Conservation (phyloP, 2,329 filamentous ascomycete genomes). For the Aureobasidium sp. region DNA sequence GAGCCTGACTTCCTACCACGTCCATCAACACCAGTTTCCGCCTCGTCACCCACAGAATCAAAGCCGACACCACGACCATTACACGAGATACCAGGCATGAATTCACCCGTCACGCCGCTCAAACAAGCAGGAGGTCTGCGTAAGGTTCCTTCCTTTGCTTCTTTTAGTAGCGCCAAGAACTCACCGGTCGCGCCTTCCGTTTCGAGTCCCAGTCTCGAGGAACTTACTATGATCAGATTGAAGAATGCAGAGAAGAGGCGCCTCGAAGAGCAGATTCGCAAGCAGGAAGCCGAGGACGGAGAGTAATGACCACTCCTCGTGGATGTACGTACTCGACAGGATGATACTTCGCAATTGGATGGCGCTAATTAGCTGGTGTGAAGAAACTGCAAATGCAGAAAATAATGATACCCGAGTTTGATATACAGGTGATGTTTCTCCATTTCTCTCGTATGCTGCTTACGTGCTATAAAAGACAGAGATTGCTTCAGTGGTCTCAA, state of each 20-base stretch:
- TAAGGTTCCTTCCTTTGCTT: slow-evolving; percentile 39
- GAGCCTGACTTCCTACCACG: slow-evolving; percentile 39
- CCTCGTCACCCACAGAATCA: not conserved
- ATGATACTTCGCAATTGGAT: not conserved
- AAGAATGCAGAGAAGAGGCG: slow-evolving; percentile 39
- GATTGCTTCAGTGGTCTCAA: not conserved
- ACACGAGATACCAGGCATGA: slow-evolving; percentile 14
- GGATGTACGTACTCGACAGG: not conserved
- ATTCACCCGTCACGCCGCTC: slow-evolving; percentile 27
- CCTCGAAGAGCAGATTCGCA: slow-evolving; percentile 39
- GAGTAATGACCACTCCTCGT: not conserved
- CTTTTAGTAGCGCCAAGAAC: slow-evolving; percentile 28
- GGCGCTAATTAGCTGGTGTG: not conserved
- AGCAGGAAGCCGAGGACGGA: slow-evolving; percentile 23
- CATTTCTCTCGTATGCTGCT: not conserved
- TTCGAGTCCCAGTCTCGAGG: slow-evolving; percentile 31
- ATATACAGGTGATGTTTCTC: not conserved
- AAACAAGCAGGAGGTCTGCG: slow-evolving; percentile 23
- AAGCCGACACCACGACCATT: not conserved
- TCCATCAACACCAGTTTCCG: not conserved
- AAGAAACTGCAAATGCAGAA: not conserved
- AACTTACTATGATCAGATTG: slow-evolving; percentile 39
- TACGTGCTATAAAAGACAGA: not conserved
- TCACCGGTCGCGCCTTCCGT: slow-evolving; percentile 13
- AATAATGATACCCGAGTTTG: slow-evolving; percentile 8